Evolutionary conservation across 2,329 filamentous ascomycete species (phyloP), one percentile per base, ranked within the genome.

Genomic region (Curvularia eragrostidis): DNA sequence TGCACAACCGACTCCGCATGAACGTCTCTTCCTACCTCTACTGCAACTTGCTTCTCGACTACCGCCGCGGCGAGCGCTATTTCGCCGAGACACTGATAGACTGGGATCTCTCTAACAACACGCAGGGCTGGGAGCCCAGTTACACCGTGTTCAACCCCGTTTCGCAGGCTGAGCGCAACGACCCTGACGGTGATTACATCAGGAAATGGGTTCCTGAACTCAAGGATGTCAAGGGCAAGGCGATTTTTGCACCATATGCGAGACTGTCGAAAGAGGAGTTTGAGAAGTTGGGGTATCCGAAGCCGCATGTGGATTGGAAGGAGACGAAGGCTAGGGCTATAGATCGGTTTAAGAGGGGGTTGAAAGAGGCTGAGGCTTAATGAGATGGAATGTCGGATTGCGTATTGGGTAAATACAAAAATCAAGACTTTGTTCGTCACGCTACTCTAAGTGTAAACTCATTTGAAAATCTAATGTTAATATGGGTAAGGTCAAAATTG

Each of bases 1-100:
- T 84, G 81, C 81, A 84, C 59, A 84, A 84, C 54, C 77, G 82
- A 0, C 67, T 81, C 10, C 77, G 82, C 30, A 84, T 84, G 81
- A 83, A 83, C 48, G 78, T 80, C 0, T 76, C 76, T 0, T 77
- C 72, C 4, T 84, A 83, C 58, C 67, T 84, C 7, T 78, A 79
- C 38, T 81, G 77, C 43, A 83, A 84, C 52, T 54, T 84, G 9
- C 73, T 84, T 1, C 71, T 84, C 51, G 80, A 84, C 60, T 84
- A 82, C 55, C 75, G 82, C 2, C 66, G 77, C 2, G 82, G 82
- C 10, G 82, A 84, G 67, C 71, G 81, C 1, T 84, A 82, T 56
- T 84, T 83, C 58, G 81, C 81, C 1, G 80, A 83, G 61, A 80
- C 79, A 2, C 67, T 84, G 26, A 75, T 81, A 32, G 80, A 82